Base-by-base conservation (phyloP, 306 rosid species). In the Cucumis hystrix region DNA sequence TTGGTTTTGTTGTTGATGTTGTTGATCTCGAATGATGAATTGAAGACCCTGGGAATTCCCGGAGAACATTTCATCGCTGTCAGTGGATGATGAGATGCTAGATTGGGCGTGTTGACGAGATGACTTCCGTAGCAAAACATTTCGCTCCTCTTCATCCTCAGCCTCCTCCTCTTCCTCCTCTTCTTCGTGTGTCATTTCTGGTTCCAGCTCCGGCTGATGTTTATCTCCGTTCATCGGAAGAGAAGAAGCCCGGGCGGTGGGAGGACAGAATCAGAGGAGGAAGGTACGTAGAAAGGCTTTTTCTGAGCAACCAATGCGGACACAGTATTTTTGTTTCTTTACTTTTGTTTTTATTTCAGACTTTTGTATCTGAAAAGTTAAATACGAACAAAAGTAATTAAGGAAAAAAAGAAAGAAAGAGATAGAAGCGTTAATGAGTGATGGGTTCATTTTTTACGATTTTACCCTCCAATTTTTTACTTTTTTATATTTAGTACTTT, bases 11-110 rank as follows among this genome's bases (percentile, higher is more conserved):
- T 65, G 12, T 64, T 39, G 71, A 4, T 35, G 59, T 70, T 47
- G 40, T 20, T 21, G 17, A 52, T 72, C 77, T 25, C 25, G 63
- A 33, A 30, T 17, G 47, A 52, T 23, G 47, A 51, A 73, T 52
- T 73, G 54, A 5, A 6, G 63, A 10, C 63, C 47, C 18, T 30
- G 30, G n/a, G 30, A 73, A 30, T 52, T 6, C 1, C 15, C 49
- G 17, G 77, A 73, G 63, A 52, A 33, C 63, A 54, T 52, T 16
- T 73, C 77, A 13, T 54, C 77, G 63, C 33, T 73, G 62, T 73
- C 77, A 54, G 77, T 16, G 17, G 63, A 52, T 10, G 77, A 73
- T 10, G 77, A 73, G 49, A 18, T 6, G 60, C 39, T 51, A 33
- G 63, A 73, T 51, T 71, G 77, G 49, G 47, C 41, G 63, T 10